These are phyloP conservation scores for Tillandsia leiboldiana DNA, from an alignment of 176 grass and related monocot genomes.

Conservation along the genomic window DNA sequence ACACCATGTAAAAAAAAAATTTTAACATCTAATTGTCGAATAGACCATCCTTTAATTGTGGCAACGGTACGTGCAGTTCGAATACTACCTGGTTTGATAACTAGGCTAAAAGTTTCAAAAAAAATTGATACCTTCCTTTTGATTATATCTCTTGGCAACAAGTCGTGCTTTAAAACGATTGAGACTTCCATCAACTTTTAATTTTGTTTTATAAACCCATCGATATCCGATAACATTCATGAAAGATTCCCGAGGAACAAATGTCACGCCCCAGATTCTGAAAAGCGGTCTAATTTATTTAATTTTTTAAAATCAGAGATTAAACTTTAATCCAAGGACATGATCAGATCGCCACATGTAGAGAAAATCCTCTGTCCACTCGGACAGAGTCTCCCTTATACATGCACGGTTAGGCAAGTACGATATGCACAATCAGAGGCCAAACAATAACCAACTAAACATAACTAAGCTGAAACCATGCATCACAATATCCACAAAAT, in stretches of 20 bases:
- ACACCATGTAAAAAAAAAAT: conserved; percentile 8
- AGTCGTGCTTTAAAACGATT: not conserved
- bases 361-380: no score
- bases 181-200: not conserved
- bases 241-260: not conserved
- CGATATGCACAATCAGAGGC: no score
- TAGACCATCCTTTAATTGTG: not conserved
- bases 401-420: no score
- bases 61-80: not conserved
- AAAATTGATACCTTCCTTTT: not conserved
- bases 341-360: no score
- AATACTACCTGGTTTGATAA: not conserved
- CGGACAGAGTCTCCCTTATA: no score
- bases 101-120: not conserved
- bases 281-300: no score
- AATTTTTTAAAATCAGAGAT: no score
- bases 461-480: no score
- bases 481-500: no score
- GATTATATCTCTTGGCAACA: not conserved
- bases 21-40: not conserved
- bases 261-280: no score
- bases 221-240: not conserved
- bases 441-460: no score
- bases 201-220: not conserved
- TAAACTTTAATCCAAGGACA: no score